Conservation (phyloP, 257 asterid genomes). For the Solanum chiquidenum region DNA sequence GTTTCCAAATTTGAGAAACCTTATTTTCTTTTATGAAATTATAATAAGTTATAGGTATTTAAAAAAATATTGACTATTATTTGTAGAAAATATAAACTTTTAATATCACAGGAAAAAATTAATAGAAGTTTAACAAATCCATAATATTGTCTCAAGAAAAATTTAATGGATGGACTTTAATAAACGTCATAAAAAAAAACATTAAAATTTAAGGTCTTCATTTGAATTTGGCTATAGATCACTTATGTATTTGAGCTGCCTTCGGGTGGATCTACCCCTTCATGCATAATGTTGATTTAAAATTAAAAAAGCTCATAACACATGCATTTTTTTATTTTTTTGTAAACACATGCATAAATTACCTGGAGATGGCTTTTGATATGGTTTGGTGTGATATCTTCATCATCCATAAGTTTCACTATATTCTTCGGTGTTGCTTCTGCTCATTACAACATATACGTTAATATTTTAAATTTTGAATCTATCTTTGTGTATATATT, state of each 20-base stretch:
- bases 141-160: no score
- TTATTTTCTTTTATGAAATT: no score
- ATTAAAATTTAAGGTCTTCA: no score
- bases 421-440: slow-evolving; percentile 10
- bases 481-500: neutral
- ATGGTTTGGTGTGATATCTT: slow-evolving; percentile 1
- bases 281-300: neutral
- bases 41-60: no score
- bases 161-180: no score
- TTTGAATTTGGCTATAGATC: no score
- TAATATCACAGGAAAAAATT: no score
- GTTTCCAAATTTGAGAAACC: no score
- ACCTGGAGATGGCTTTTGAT: slow-evolving; percentile 15
- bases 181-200: neutral
- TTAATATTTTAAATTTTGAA: neutral
- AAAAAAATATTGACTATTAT: no score
- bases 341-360: neutral
- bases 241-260: neutral
- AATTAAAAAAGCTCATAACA: neutral
- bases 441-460: neutral
- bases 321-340: neutral
- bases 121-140: no score
- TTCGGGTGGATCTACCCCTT: neutral
- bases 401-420: neutral
- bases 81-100: no score